Conservation (phyloP, 345 rosid species). For the Lumnitzera littorea region DNA sequence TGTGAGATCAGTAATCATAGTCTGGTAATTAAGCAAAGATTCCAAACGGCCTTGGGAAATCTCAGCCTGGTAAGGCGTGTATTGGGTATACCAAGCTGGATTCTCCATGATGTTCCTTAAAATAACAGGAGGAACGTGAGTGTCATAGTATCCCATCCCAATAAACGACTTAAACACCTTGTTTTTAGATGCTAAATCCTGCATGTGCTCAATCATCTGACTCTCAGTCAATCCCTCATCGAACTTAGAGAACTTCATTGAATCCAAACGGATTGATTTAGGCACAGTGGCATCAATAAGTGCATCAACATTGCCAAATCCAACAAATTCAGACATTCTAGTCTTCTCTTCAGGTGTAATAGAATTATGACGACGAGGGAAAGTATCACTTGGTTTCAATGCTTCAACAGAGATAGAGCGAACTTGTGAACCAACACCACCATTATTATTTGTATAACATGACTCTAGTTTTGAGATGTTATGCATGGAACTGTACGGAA, state of each 20-base stretch:
- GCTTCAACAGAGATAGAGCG: slow-evolving; percentile 72
- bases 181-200: slow-evolving; percentile 62
- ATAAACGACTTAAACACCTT: slow-evolving; percentile 81
- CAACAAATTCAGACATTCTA: slow-evolving; percentile 66
- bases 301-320: slow-evolving; percentile 59
- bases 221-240: slow-evolving; percentile 84
- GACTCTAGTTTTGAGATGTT: not conserved
- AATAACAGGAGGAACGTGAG: slow-evolving; percentile 85
- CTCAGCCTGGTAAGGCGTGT: slow-evolving; percentile 99
- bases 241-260: slow-evolving; percentile 86
- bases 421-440: slow-evolving; percentile 31
- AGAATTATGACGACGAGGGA: slow-evolving; percentile 95
- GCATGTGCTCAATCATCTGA: slow-evolving; percentile 83
- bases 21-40: slow-evolving; percentile 88
- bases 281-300: slow-evolving; percentile 89
- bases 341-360: slow-evolving; percentile 81
- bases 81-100: slow-evolving; percentile 98
- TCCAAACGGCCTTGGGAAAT: slow-evolving; percentile 90
- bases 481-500: slow-evolving; percentile 32
- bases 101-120: slow-evolving; percentile 93
- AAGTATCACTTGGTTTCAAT: slow-evolving; percentile 62
- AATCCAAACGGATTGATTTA: slow-evolving; percentile 76
- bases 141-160: slow-evolving; percentile 94
- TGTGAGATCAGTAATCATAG: slow-evolving; percentile 80
- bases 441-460: slow-evolving; percentile 18